Percentiles rank a stretch among this genome's conserved stretches.
phyloP scores from a whole-genome alignment of 805 yeast genomes.

The Candida hispaniensis region DNA sequence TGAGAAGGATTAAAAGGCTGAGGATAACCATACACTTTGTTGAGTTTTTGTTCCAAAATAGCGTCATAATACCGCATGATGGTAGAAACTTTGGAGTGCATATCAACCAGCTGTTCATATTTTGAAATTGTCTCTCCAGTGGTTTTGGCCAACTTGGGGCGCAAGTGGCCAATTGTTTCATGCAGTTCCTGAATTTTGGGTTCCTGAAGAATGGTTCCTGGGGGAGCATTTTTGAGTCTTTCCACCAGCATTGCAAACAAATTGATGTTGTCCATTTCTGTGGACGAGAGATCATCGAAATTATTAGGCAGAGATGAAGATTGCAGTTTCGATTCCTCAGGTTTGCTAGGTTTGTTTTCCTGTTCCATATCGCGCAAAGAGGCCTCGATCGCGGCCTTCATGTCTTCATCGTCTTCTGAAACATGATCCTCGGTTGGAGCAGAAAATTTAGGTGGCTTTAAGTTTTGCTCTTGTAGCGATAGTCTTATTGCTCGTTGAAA shows the following conservation, averaged over 20 bases:
- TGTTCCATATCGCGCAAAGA: constrained; percentile 64
- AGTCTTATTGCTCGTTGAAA: constrained; percentile 66
- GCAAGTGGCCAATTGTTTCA: constrained; percentile 45
- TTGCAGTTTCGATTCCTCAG: constrained; percentile 3
- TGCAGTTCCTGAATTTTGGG: constrained; percentile 47
- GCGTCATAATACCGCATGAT: constrained; percentile 68
- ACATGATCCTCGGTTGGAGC: constrained; percentile 32
- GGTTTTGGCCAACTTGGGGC: constrained; percentile 59
- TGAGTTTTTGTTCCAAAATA: constrained; percentile 48
- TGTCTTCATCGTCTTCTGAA: constrained; percentile 79
- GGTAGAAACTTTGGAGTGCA: constrained; percentile 69
- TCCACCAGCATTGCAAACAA: constrained; percentile 60
- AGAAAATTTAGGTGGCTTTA: constrained; percentile 26
- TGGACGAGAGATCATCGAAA: constrained; percentile 36
- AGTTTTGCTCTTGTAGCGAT: constrained; percentile 48
- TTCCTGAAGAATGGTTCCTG: constrained; percentile 36
- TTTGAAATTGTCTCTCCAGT: constrained; percentile 47
- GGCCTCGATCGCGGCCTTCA: constrained; percentile 91
- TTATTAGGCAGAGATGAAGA: constrained; percentile 3
- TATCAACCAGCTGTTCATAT: constrained; percentile 55
- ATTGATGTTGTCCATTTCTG: constrained; percentile 61
- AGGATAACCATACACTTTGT: constrained; percentile 32
- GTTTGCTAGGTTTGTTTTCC: constrained; percentile 17
- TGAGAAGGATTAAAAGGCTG: too few species aligned
- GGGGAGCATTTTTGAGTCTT: constrained; percentile 38